Conservation (phyloP, 1,284 basidiomycete species). For the Mrakiaceae sp. region DNA sequence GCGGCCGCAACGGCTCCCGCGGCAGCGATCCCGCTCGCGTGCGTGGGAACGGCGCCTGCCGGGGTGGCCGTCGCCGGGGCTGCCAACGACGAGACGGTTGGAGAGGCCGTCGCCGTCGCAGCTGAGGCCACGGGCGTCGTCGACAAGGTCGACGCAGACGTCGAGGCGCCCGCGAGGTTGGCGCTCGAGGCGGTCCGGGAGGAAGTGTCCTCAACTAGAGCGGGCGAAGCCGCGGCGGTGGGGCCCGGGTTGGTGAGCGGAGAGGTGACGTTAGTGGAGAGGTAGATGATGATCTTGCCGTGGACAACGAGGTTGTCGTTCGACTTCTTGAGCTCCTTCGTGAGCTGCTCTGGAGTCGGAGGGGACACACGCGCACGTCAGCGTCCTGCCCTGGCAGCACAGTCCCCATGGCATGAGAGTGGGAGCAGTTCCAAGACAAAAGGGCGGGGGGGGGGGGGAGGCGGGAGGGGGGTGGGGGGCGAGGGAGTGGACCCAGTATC, state of each 20-base stretch:
- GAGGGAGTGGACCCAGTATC: neutral
- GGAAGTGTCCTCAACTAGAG: slow-evolving; percentile 33
- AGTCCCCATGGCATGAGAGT: too few species aligned
- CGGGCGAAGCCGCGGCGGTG: slow-evolving; percentile 25
- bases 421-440: neutral
- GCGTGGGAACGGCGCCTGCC: neutral
- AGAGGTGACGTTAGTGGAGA: slow-evolving; percentile 65
- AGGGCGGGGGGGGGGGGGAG: neutral
- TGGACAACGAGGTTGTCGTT: slow-evolving; percentile 77
- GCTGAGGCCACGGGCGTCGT: slow-evolving; percentile 17
- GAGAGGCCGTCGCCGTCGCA: neutral
- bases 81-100: neutral
- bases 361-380: too few species aligned
- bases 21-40: slow-evolving; percentile 5
- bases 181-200: slow-evolving; percentile 21
- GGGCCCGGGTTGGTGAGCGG: slow-evolving; percentile 63
- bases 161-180: slow-evolving; percentile 18
- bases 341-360: slow-evolving; percentile 51
- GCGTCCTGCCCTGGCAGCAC: too few species aligned
- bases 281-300: slow-evolving; percentile 70
- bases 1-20: slow-evolving; percentile 21
- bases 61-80: neutral
- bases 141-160: slow-evolving; percentile 5
- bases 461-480: neutral
- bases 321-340: slow-evolving; percentile 70